Evolutionary conservation across 129 eudicot species (phyloP), one percentile per base, ranked within the genome.

Genomic region (Escallonia herrerae): DNA sequence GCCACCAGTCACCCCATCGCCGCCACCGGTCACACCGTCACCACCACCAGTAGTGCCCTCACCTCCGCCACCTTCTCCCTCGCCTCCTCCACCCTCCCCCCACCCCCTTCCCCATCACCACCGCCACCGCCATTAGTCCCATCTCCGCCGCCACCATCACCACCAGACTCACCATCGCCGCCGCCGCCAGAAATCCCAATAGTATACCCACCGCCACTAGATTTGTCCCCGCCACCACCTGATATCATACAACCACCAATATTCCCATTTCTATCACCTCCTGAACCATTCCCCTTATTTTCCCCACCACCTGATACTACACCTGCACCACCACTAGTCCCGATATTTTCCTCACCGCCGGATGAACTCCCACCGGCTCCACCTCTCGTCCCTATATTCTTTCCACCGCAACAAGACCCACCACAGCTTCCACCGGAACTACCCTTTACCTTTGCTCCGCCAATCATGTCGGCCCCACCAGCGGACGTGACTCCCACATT

Each of bases 211-310:
- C 63, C 68, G 5, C 48, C 68, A 52, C 15, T 38, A 12, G 11
- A 66, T 1, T 74, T 65, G 3, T 15, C 80, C 2, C 67, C 82
- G 40, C 82, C 84, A 13, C 81, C 81, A 8, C 81, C 85, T 40
- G 69, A 64, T 8, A 73, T 43, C 22, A 52, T 15, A 13, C 10
- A 64, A 14, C 43, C 74, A 50, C 60, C 60, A 40, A 51, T 52
- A 14, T 76, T 72, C 14, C 77, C 80, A 42, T 77, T 58, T 47
- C 74, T 77, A 56, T 75, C 86, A 8, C 86, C 82, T 4, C 57
- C 67, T 14, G 78, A 70, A 22, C 78, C 77, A 9, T 72, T 75
- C 13, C 78, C 72, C 5, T 8, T 61, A 43, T 61, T 46, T 41
- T 5, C 56, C 33, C 80, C 80, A 66, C 75, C 76, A 15, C 56